Evolutionary conservation across 768 basidiomycete species (phyloP).

Genomic region (Tricholoma terreum): DNA sequence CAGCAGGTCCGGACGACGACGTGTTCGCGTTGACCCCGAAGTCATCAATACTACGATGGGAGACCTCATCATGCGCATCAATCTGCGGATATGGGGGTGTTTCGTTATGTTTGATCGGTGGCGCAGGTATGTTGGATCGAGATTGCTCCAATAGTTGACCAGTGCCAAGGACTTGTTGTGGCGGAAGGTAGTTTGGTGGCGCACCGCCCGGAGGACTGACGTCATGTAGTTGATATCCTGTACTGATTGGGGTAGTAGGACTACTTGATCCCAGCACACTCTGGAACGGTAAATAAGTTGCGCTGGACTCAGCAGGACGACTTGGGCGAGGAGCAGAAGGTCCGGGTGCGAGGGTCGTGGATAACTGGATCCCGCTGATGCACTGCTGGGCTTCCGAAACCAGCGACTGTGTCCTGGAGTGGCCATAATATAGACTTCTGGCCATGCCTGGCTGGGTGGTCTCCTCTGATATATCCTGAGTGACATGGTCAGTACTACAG

Average conservation of each 20-base stretch:
- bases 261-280: neutral
- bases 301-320: conserved; percentile 3
- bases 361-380: conserved; percentile 52
- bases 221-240: conserved; percentile 4
- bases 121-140: conserved; percentile 10
- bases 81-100: conserved; percentile 9
- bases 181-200: conserved; percentile 21
- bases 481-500: neutral
- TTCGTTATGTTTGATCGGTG: conserved; percentile 12
- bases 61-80: conserved; percentile 1
- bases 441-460: conserved; percentile 76
- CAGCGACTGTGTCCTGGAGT: conserved; percentile 56
- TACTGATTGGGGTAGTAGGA: conserved; percentile 2
- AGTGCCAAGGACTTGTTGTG: conserved; percentile 26
- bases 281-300: conserved; percentile 1
- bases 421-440: conserved; percentile 68
- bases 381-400: conserved; percentile 59
- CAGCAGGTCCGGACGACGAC: conserved; percentile 17
- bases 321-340: conserved; percentile 9
- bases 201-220: conserved; percentile 2
- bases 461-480: conserved; percentile 78
- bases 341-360: conserved; percentile 29
- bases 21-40: conserved; percentile 34
- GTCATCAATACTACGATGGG: conserved; percentile 35
- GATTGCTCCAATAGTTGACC: conserved; percentile 28